Evolutionary conservation across 768 basidiomycete species (phyloP).

Genomic region (Hysterangium stoloniferum): DNA sequence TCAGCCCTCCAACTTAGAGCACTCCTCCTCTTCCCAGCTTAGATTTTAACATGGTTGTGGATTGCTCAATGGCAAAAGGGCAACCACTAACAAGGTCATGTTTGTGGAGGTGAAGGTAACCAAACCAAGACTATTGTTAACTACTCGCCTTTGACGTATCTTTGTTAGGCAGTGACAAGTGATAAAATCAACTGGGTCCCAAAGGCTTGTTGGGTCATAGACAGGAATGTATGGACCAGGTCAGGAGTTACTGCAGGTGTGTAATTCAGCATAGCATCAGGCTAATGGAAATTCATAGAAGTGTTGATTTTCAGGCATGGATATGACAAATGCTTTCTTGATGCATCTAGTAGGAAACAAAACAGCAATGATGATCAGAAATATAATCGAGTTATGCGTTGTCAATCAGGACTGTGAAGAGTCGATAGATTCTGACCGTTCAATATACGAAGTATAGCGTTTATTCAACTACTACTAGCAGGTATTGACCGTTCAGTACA

Average conservation of each 20-base stretch:
- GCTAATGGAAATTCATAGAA: conserved; percentile 23
- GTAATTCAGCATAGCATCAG: not conserved
- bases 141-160: not conserved
- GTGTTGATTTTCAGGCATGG: conserved; percentile 27
- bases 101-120: conserved; percentile 23
- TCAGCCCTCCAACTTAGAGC: too few species aligned
- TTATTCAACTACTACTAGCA: too few species aligned
- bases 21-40: too few species aligned
- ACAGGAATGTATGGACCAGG: conserved; percentile 42
- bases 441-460: too few species aligned
- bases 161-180: conserved; percentile 15
- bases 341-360: conserved; percentile 23
- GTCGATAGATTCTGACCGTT: conserved; percentile 19
- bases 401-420: conserved; percentile 19
- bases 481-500: too few species aligned
- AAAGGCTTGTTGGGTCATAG: conserved; percentile 40
- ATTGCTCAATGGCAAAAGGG: conserved; percentile 32
- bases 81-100: conserved; percentile 37
- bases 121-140: not conserved
- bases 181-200: conserved; percentile 35
- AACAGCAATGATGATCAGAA: conserved; percentile 10
- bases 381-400: conserved; percentile 15
- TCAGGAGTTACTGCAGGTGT: conserved; percentile 40
- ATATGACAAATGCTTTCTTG: conserved; percentile 30
- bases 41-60: too few species aligned